Percentiles rank a stretch among this genome's conserved stretches.
Evolutionary conservation across 169 alveolate species (phyloP).

Genomic region (Perkinsus olseni): DNA sequence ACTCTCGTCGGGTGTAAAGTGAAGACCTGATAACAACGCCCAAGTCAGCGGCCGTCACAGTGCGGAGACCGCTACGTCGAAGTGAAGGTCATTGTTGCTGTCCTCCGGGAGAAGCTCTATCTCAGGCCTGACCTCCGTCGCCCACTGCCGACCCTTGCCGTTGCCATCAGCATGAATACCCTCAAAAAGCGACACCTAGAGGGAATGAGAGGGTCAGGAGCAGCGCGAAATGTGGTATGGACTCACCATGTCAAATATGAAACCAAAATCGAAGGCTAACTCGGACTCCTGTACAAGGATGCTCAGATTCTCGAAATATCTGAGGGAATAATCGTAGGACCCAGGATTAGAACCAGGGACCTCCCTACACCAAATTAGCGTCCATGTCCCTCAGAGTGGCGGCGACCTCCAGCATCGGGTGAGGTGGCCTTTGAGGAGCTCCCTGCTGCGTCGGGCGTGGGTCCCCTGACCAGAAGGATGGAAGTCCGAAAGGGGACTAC

Average conservation of each 20-base stretch:
- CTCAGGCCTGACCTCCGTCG: neutral
- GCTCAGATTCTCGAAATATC: neutral
- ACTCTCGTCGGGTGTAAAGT: neutral
- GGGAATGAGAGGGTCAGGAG: neutral
- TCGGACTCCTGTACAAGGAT: neutral
- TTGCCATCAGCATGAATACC: neutral
- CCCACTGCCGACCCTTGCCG: neutral
- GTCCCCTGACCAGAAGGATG: neutral
- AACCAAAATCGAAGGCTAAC: neutral
- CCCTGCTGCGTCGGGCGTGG: neutral
- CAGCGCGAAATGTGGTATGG: neutral
- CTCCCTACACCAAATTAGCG: neutral
- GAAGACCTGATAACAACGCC: neutral
- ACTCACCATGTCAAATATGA: neutral
- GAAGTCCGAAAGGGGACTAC: neutral
- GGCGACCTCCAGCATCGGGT: neutral
- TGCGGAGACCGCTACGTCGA: neutral
- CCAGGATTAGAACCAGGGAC: too few species aligned
- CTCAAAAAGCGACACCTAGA: neutral
- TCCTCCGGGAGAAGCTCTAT: neutral
- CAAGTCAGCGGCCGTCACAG: neutral
- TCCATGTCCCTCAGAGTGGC: neutral
- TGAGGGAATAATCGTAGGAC: neutral
- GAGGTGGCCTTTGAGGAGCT: neutral
- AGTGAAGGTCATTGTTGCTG: neutral